phyloP scores from a whole-genome alignment of 306 rosid species.

The Castanea crenata region DNA sequence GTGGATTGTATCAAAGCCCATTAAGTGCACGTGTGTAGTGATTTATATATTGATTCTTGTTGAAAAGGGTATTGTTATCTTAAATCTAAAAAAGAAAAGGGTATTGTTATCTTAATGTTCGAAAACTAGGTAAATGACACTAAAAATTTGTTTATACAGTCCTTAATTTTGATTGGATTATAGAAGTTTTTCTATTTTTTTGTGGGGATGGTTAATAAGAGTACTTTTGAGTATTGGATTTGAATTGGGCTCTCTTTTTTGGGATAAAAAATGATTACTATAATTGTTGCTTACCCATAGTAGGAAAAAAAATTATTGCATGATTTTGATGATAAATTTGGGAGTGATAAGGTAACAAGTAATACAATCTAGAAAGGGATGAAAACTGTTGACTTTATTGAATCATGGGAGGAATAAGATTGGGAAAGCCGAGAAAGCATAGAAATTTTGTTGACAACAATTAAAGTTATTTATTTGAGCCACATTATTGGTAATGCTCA shows the following conservation, averaged over 20 bases:
- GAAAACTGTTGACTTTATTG: too few relatives aligned
- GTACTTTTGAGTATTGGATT: background rate
- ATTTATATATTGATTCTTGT: background rate
- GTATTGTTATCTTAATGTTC: background rate
- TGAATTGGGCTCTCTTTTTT: background rate
- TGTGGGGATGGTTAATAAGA: background rate
- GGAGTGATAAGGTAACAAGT: background rate
- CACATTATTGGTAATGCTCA: background rate
- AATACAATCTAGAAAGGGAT: background rate
- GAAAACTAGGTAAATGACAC: background rate
- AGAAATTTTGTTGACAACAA: background rate
- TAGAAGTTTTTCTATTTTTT: background rate
- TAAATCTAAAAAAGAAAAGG: background rate
- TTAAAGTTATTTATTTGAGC: background rate
- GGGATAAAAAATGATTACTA: background rate
- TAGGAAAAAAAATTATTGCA: background rate
- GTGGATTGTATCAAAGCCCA: background rate
- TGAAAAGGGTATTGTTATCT: too few relatives aligned
- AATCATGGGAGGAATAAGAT: too few relatives aligned
- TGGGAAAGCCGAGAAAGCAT: background rate
- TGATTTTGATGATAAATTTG: background rate
- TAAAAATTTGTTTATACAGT: too few relatives aligned
- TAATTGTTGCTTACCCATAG: background rate
- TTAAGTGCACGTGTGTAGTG: background rate
- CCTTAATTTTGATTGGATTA: background rate